Evolutionary conservation across 1,139 yeast species (phyloP).

Genomic region (Candida sojae): DNA sequence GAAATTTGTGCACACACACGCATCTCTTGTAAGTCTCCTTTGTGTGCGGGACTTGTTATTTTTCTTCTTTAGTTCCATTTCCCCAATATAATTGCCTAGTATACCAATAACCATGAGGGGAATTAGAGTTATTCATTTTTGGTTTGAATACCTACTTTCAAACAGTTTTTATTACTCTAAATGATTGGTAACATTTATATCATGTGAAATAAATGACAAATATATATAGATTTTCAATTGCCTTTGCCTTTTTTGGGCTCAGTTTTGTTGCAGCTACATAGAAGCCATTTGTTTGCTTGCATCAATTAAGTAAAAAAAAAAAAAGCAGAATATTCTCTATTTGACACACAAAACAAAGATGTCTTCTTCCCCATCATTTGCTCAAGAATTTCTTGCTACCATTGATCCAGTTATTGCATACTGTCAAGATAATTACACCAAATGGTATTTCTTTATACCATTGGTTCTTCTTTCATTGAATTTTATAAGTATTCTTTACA

Average conservation of each 20-base stretch:
- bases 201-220: not conserved
- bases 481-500: conserved; percentile 5
- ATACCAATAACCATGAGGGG: not conserved
- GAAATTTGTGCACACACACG: no score
- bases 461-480: conserved; percentile 10
- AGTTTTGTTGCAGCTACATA: not conserved
- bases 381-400: conserved; percentile 2
- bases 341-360: not conserved
- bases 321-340: no score
- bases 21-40: not conserved
- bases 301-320: no score
- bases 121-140: not conserved
- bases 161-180: no score
- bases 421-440: conserved; percentile 7
- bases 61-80: not conserved
- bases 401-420: conserved; percentile 1
- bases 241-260: not conserved
- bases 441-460: conserved; percentile 13
- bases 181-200: no score
- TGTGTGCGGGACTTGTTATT: not conserved
- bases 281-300: not conserved
- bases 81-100: not conserved
- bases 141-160: no score
- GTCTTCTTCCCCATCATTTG: conserved; percentile 1
- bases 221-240: not conserved